Evolutionary conservation across 176 grass and related monocot species (phyloP).

Genomic region (Cenchrus americanus): DNA sequence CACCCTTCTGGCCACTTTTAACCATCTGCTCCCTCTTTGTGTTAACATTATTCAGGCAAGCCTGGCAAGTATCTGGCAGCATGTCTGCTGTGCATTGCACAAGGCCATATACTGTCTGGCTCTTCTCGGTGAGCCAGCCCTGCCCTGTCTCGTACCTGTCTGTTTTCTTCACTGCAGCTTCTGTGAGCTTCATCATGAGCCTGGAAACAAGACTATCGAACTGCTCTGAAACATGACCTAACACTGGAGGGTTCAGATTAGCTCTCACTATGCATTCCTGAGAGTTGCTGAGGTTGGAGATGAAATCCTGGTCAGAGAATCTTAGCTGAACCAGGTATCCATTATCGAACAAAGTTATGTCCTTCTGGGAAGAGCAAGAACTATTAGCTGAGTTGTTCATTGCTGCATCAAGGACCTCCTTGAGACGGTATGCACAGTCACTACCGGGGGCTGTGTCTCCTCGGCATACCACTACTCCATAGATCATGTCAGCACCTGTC

Average conservation of each 20-base stretch:
- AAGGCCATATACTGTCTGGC: constrained; percentile 43
- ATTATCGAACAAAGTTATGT: constrained; percentile 28
- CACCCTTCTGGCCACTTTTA: constrained; percentile 23
- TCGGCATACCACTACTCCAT: constrained; percentile 34
- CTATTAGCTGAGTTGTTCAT: not conserved
- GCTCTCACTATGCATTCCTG: not conserved
- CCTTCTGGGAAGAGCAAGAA: not conserved
- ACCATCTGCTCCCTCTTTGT: not conserved
- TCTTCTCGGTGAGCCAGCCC: constrained; percentile 28
- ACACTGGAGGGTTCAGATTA: constrained; percentile 21
- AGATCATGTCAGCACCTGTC: not conserved
- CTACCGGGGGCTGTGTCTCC: not conserved
- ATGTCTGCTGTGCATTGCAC: constrained; percentile 51
- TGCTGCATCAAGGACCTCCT: not conserved
- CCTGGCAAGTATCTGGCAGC: not conserved
- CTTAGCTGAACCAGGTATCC: constrained; percentile 29
- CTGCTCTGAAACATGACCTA: not conserved
- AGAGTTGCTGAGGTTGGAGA: constrained; percentile 26
- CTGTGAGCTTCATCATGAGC: constrained; percentile 30
- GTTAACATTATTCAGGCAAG: not conserved
- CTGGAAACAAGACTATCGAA: constrained; percentile 4
- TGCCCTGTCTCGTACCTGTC: constrained; percentile 33
- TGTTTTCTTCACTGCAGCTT: not conserved
- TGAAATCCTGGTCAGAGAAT: constrained; percentile 51
- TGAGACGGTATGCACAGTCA: not conserved